Evolutionary conservation across 495 filamentous ascomycete genomes (phyloP).

Genomic region (Penicillium paradoxum): DNA sequence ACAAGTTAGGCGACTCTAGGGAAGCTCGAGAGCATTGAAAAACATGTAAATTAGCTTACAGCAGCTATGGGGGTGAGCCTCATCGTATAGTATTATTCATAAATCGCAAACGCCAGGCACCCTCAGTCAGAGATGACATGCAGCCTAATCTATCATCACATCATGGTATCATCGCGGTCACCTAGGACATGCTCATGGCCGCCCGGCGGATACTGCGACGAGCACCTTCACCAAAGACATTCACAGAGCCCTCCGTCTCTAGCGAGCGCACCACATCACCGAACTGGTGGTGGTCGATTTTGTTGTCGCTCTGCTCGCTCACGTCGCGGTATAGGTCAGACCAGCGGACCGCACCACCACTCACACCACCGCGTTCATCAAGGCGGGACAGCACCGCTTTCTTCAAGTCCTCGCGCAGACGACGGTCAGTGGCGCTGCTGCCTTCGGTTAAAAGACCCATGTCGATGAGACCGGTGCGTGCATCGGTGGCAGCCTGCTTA

Average conservation of each 20-base stretch:
- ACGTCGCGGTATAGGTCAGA: conserved; percentile 68
- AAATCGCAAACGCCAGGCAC: conserved; percentile 6
- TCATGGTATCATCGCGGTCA: conserved; percentile 13
- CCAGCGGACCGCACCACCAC: conserved; percentile 66
- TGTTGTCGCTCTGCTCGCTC: conserved; percentile 67
- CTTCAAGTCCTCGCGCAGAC: conserved; percentile 79
- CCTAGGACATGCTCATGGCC: conserved; percentile 19
- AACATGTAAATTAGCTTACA: neutral
- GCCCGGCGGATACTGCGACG: conserved; percentile 73
- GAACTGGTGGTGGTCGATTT: conserved; percentile 73
- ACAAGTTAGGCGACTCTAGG: neutral
- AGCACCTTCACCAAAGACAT: conserved; percentile 77
- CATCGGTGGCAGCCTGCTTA: conserved; percentile 92
- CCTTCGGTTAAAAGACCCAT: conserved; percentile 94
- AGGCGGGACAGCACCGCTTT: conserved; percentile 65
- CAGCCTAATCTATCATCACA: conserved; percentile 18
- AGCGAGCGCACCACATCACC: conserved; percentile 69
- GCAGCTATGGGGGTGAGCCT: neutral
- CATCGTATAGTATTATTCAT: conserved; percentile 6
- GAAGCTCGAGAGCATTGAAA: neutral
- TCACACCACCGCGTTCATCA: conserved; percentile 64
- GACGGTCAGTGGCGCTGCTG: conserved; percentile 75
- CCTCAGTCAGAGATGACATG: conserved; percentile 10
- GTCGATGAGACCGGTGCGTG: conserved; percentile 88
- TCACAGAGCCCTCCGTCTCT: conserved; percentile 79